Conservation (phyloP, 345 rosid genomes). For the Hypericum perforatum region DNA sequence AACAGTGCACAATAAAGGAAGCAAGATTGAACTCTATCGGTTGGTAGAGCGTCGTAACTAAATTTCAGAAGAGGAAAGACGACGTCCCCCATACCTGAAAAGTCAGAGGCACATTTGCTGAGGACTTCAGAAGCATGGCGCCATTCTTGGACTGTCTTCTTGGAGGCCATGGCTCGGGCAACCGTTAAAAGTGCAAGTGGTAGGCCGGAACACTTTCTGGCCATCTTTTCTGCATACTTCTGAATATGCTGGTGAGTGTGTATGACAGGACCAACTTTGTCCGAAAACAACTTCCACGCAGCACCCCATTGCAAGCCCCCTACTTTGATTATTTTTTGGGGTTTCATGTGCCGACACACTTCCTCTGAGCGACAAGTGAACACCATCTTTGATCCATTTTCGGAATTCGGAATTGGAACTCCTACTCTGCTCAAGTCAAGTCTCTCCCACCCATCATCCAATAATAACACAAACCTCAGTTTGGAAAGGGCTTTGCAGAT, state of each 20-base stretch:
- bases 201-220: constrained; percentile 14
- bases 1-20: constrained; percentile 12
- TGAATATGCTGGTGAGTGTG: background rate
- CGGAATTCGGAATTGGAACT: constrained; percentile 7
- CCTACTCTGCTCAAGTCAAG: constrained; percentile 9
- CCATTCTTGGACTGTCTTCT: constrained; percentile 6
- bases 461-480: constrained; percentile 12
- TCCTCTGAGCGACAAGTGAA: constrained; percentile 13
- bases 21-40: background rate
- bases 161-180: constrained; percentile 10
- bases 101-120: background rate
- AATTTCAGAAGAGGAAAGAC: constrained; percentile 6
- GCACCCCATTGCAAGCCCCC: background rate
- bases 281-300: constrained; percentile 10
- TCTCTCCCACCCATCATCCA: constrained; percentile 17
- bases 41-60: constrained; percentile 1
- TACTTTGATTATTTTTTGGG: constrained; percentile 5
- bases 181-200: constrained; percentile 18
- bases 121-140: background rate
- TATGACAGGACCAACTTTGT: constrained; percentile 5
- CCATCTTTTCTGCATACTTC: too few species aligned
- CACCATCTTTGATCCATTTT: constrained; percentile 13
- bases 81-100: background rate
- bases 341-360: constrained; percentile 15
- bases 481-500: background rate